Evolutionary conservation across 495 filamentous ascomycete genomes (phyloP).

Genomic region (Beverwykella pulmonaria): DNA sequence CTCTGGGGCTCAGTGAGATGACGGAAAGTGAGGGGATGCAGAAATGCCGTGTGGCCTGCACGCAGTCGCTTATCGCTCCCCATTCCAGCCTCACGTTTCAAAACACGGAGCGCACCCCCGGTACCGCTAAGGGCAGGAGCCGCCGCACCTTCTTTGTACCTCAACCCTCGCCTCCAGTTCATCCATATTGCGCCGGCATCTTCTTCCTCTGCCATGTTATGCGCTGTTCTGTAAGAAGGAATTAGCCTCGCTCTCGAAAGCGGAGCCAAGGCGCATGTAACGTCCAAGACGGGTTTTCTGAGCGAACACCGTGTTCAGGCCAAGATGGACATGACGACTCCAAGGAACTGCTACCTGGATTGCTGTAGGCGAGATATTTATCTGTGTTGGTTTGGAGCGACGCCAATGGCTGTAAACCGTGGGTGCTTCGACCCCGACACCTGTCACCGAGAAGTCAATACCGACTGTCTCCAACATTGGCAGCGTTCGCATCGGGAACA

Average conservation of each 20-base stretch:
- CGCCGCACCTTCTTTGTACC: neutral
- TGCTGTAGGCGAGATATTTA: too few relatives aligned
- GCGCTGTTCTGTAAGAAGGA: neutral
- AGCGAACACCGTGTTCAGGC: neutral
- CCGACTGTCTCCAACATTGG: neutral
- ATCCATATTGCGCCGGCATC: slow-evolving; percentile 21
- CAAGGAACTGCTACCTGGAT: too few relatives aligned
- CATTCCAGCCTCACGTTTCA: too few relatives aligned
- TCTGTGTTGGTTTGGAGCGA: neutral
- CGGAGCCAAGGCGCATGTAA: neutral
- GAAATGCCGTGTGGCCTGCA: too few relatives aligned
- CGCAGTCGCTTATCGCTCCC: too few relatives aligned
- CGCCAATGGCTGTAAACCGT: neutral
- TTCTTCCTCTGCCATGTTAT: neutral
- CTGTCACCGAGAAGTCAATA: neutral
- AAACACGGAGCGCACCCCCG: too few relatives aligned
- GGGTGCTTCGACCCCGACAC: neutral
- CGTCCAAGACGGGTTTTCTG: neutral
- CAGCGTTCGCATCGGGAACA: neutral
- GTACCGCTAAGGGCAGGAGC: too few relatives aligned
- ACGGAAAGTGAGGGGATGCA: neutral
- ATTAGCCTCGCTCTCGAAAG: neutral
- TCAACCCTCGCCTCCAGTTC: slow-evolving; percentile 7
- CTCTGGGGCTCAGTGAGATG: neutral
- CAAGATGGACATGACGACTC: neutral